Percentiles rank a stretch among this genome's conserved stretches.
Evolutionary conservation across 257 asterid species (phyloP).

Genomic region (Solanum pimpinellifolium): DNA sequence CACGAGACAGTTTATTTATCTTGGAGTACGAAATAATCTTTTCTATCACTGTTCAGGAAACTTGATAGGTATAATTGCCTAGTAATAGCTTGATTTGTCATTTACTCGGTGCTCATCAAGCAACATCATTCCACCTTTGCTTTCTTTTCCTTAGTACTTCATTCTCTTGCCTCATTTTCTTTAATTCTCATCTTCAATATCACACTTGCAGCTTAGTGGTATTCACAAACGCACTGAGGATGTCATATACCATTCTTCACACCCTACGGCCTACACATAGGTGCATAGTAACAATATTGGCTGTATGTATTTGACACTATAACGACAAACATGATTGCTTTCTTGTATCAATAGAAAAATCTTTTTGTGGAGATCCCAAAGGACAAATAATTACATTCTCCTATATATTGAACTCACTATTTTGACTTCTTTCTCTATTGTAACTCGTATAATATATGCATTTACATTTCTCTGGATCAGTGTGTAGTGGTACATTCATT

Average conservation of each 20-base stretch:
- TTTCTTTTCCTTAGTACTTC: not conserved
- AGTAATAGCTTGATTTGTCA: not conserved
- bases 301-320: not conserved
- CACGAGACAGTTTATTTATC: not conserved
- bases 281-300: not conserved
- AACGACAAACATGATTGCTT: not conserved
- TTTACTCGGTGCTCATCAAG: not conserved
- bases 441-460: constrained; percentile 14
- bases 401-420: not conserved
- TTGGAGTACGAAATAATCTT: not conserved
- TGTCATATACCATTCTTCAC: not conserved
- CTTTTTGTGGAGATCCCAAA: not conserved
- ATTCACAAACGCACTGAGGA: not conserved
- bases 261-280: not conserved
- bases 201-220: not conserved
- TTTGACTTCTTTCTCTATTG: constrained; percentile 9
- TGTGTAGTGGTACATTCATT: constrained; percentile 1
- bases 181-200: not conserved
- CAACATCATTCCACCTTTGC: not conserved
- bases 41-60: not conserved
- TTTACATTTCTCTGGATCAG: constrained; percentile 16
- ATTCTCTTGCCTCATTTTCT: not conserved
- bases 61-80: not conserved
- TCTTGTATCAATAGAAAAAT: not conserved
- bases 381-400: not conserved